Base-by-base conservation (phyloP, 2,329 filamentous ascomycete species). In the Colletotrichum endophyticum region DNA sequence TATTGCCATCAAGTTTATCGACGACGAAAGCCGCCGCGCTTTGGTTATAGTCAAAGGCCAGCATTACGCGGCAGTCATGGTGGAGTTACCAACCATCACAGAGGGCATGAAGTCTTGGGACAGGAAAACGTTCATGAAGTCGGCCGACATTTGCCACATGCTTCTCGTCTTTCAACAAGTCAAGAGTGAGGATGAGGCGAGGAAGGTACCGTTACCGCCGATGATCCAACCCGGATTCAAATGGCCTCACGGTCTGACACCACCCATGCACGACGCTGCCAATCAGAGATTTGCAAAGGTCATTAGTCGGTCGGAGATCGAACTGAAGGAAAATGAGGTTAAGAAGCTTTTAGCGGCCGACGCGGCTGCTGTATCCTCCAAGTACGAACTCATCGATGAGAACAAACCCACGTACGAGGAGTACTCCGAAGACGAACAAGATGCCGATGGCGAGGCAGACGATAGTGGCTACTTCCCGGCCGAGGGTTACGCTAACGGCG, bases 21-120 rank as follows among this genome's bases (percentile, higher is more conserved):
- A 95, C 79, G 87, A 88, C 66, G 94, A 95, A 66, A 92, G 93
- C 57, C 91, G 95, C 68, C 91, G 95, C n/a, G 93, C 94, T 1
- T 87, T 95, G 78, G 85, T 98, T 39, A 92, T 89, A 5, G 90
- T 98, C 77, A 91, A 93, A 77, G 92, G 92, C 6, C 90, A 91
- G 68, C 88, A 91, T 66, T 98, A 95, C 82, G 96, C 95, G 1
- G 95, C 94, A 28, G 91, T 93, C 25, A 88, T 98, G 83, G 93
- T 98, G 11, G 95, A 98, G 80, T 86, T 98, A 36, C 96, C 96
- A 1, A 97, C 95, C 76, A 95, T 98, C 74, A 93, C 96, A 7
- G 96, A 98, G 83, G 94, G 93, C 9, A 96, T 97, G 94, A 98
- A 98, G 88, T 96, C 94, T 75, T 98, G 95, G 95, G 96, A 98